Base-by-base conservation (phyloP, 2,329 filamentous ascomycete genomes). In the Bipolaris sorokiniana region DNA sequence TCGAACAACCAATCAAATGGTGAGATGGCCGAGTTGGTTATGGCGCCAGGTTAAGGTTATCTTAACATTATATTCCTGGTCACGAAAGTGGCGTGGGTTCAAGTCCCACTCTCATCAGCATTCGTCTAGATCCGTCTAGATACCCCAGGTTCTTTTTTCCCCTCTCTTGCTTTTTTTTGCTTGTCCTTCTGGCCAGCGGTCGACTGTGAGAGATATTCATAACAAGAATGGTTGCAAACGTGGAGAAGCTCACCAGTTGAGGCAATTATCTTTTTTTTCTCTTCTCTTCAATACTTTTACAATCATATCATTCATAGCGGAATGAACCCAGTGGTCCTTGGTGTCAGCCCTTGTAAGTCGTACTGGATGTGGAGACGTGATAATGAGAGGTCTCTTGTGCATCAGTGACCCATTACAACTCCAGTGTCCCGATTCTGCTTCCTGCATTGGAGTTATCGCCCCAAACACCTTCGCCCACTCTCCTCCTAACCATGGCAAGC, bases 351-450 rank as follows among this genome's bases (percentile, higher is more conserved):
- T 22, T 49, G n/a, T 13, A 9, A 48, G 20, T 38, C 46, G 16
- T n/a, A 47, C 16, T 11, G n/a, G 13, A 7, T n/a, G 18, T 28
- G 34, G 7, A 26, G 33, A 18, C n/a, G 22, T 16, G n/a, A 26
- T 47, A 11, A 7, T 18, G n/a, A 22, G 16, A 34, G n/a, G 2
- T 15, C 3, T 42, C 13, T 16, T 22, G 7, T 3, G 9, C 13
- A 48, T 11, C 15, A 37, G 20, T 37, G 22, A 4, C 10, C 26
- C 9, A 34, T 22, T 13, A 58, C 55, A 58, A 46, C 38, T 82
- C 80, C 62, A 83, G 56, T 13, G 80, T 82, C 15, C 76, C 80
- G 55, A 83, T 77, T 48, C 77, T 71, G 13, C 79, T 79, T 1
- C 80, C 81, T 33, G 76, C 75, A 42, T 76, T 71, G 1, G 75